These are phyloP conservation scores for Clonostachys sp. DNA, from an alignment of 2,329 filamentous ascomycete genomes.

Conservation along the genomic window DNA sequence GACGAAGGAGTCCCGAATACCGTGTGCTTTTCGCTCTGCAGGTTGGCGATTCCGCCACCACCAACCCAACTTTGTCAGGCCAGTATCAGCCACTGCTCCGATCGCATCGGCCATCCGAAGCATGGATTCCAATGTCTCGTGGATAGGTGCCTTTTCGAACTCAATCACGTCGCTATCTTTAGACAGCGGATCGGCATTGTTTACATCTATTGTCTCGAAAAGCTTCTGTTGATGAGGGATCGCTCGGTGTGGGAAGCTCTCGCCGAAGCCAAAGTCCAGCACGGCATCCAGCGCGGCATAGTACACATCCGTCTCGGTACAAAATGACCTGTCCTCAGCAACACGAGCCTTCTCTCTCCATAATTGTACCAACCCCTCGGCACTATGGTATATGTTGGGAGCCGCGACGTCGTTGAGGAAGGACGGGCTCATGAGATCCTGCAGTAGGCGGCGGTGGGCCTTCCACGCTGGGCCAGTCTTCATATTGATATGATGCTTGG, in stretches of 20 bases:
- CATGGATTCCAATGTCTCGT: not conserved
- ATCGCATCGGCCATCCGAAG: not conserved
- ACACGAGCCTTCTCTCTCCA: conserved; percentile 22
- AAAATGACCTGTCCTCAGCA: conserved; percentile 13
- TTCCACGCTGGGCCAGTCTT: conserved; percentile 21
- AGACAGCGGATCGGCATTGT: not conserved
- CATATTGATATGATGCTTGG: conserved; percentile 23
- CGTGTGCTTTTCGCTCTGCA: not conserved
- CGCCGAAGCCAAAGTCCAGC: conserved; percentile 19
- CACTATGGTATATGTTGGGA: conserved; percentile 23
- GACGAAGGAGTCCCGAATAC: not conserved
- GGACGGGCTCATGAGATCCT: conserved; percentile 27
- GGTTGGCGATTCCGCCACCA: too few species aligned
- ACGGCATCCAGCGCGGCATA: conserved; percentile 23
- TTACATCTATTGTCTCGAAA: not conserved
- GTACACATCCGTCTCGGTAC: conserved; percentile 20
- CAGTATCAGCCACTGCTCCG: too few species aligned
- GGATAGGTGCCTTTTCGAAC: not conserved
- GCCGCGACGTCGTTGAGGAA: conserved; percentile 25
- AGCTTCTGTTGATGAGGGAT: not conserved
- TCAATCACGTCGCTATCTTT: not conserved
- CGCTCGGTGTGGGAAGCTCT: not conserved
- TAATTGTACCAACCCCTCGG: conserved; percentile 19
- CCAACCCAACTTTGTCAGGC: too few species aligned
- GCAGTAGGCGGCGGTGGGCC: conserved; percentile 22